phyloP scores from a whole-genome alignment of 2,329 filamentous ascomycete genomes.

The Cordyceps cicadae region DNA sequence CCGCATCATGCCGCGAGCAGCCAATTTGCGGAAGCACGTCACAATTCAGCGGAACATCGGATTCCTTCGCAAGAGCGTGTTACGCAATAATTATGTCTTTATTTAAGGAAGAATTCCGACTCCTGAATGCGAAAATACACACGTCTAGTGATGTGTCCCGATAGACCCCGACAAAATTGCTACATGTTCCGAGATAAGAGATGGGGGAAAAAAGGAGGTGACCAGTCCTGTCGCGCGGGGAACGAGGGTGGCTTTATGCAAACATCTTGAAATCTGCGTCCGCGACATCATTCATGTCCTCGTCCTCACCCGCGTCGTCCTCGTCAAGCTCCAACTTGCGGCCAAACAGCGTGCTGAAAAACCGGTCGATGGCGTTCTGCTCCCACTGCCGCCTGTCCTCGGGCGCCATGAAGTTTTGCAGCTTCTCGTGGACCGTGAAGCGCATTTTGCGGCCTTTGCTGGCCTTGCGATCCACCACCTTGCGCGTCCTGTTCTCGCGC shows the following conservation, averaged over 20 bases:
- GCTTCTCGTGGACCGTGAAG: conserved; percentile 91
- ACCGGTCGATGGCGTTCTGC: conserved; percentile 64
- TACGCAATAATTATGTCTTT: neutral
- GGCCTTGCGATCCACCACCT: conserved; percentile 83
- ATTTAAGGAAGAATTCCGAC: neutral
- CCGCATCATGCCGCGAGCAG: neutral
- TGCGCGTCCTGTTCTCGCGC: conserved; percentile 71
- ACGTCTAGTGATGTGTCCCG: neutral
- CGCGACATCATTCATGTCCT: conserved; percentile 44
- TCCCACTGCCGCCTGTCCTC: conserved; percentile 79
- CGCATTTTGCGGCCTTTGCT: conserved; percentile 92
- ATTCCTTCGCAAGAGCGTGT: neutral
- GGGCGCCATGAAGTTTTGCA: conserved; percentile 96
- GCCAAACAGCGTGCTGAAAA: conserved; percentile 69
- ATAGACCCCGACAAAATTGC: neutral
- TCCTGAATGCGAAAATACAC: conserved; percentile 5
- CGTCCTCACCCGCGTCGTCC: conserved; percentile 41
- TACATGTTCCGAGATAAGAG: conserved; percentile 2
- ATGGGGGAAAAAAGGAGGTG: neutral
- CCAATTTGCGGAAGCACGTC: conserved; percentile 1
- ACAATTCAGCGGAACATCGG: neutral
- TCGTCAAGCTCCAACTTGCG: conserved; percentile 60
- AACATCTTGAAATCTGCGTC: conserved; percentile 48
- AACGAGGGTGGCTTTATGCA: conserved; percentile 25
- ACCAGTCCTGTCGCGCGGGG: neutral